A percentile compares a stretch with the other conserved stretches of the same genome.
phyloP scores from a whole-genome alignment of 1,284 basidiomycete genomes.

The Kalmanozyma brasiliensis region DNA sequence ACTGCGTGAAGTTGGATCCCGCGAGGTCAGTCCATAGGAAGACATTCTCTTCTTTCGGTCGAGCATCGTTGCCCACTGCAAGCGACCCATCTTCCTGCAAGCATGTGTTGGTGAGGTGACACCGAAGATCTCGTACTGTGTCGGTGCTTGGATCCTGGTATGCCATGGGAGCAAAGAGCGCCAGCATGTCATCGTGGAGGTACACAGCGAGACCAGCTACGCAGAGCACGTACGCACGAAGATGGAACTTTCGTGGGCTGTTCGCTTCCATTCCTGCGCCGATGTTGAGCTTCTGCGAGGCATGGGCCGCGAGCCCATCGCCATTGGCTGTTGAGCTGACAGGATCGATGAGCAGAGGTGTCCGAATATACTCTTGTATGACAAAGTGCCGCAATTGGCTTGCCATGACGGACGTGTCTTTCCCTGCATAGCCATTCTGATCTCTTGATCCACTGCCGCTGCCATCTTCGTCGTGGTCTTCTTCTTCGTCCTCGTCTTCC shows the following conservation, averaged over 20 bases:
- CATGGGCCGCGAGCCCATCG: background rate
- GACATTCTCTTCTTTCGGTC: constrained; percentile 56
- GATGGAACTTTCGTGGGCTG: constrained; percentile 81
- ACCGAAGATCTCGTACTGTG: constrained; percentile 73
- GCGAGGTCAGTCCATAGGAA: constrained; percentile 49
- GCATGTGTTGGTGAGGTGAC: constrained; percentile 95
- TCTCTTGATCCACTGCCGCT: background rate
- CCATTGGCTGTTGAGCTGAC: background rate
- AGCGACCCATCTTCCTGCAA: constrained; percentile 73
- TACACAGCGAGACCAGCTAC: constrained; percentile 69
- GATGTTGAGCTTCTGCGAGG: constrained; percentile 15
- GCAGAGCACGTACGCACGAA: constrained; percentile 90
- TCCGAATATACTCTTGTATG: constrained; percentile 77
- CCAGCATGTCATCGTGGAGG: constrained; percentile 83
- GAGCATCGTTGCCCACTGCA: constrained; percentile 38
- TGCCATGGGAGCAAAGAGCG: constrained; percentile 75
- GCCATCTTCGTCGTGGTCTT: background rate
- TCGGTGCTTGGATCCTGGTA: constrained; percentile 51
- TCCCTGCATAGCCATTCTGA: constrained; percentile 18
- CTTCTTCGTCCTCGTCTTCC: constrained; percentile 69
- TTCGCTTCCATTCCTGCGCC: too few species aligned
- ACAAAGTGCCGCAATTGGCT: constrained; percentile 96
- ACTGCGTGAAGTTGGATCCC: constrained; percentile 67
- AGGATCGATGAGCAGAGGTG: constrained; percentile 43
- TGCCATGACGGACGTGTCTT: constrained; percentile 62